phyloP scores from a whole-genome alignment of 2,329 filamentous ascomycete genomes.

The Colletotrichum truncatum region DNA sequence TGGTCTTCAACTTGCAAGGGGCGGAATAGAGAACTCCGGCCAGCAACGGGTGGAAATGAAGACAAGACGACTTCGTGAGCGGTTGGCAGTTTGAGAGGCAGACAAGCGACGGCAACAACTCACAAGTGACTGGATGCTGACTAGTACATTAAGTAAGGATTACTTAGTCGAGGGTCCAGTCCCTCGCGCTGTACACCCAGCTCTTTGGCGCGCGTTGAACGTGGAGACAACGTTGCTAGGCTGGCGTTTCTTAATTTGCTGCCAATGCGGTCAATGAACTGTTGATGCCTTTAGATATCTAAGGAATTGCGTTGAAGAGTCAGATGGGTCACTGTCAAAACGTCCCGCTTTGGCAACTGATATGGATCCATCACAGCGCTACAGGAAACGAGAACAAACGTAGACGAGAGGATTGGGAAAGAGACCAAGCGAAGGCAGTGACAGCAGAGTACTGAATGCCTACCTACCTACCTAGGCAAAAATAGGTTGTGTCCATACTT shows the following conservation, averaged over 20 bases:
- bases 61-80: background rate
- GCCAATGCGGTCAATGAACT: background rate
- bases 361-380: no score
- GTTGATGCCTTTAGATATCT: background rate
- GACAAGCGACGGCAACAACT: background rate
- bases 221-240: background rate
- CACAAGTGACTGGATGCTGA: background rate
- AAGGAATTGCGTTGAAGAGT: background rate
- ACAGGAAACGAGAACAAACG: no score
- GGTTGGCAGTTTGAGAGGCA: no score
- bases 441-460: no score
- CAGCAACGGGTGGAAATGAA: slow-evolving; percentile 3
- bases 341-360: background rate
- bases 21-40: background rate
- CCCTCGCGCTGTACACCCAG: background rate
- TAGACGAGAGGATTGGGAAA: no score
- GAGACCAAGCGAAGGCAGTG: no score
- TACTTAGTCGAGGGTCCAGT: background rate
- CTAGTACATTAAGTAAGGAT: background rate
- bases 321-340: background rate
- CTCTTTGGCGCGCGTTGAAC: background rate
- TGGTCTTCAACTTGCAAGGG: background rate
- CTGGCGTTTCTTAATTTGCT: background rate
- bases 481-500: no score
- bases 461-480: no score